phyloP scores from a whole-genome alignment of 73 alveolate species.

The Tetrahymena malaccensis region DNA sequence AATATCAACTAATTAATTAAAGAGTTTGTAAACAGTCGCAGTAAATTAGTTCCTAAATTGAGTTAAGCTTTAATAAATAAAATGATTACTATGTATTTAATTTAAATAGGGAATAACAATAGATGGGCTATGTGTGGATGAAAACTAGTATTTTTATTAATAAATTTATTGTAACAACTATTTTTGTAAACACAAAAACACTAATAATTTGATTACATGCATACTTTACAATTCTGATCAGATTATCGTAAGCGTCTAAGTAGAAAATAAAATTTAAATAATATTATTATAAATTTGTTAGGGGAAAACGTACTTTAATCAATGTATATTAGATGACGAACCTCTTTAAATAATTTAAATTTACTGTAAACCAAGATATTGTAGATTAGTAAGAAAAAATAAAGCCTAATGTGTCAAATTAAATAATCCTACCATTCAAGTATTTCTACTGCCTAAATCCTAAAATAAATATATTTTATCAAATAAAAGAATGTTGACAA shows the following conservation, averaged over 20 bases:
- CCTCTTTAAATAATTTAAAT: not conserved
- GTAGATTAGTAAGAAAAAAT: not conserved
- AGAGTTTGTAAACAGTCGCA: not conserved
- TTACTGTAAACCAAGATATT: not conserved
- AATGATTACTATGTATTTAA: too few species aligned
- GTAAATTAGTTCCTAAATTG: not conserved
- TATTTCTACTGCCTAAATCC: not conserved
- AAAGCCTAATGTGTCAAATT: not conserved
- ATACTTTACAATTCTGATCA: not conserved
- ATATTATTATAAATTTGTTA: not conserved
- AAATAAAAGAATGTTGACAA: not conserved
- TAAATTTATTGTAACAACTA: not conserved
- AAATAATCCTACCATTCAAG: not conserved
- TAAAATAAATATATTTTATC: too few species aligned
- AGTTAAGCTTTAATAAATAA: too few species aligned
- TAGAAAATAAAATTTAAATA: not conserved
- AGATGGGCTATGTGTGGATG: not conserved
- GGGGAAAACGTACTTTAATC: not conserved
- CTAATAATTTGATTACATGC: not conserved
- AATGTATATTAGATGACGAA: not conserved
- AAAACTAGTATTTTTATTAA: too few species aligned
- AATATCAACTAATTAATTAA: not conserved
- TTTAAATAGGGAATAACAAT: not conserved
- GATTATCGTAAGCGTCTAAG: not conserved
- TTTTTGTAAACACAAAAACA: not conserved